Evolutionary conservation across 2,329 filamentous ascomycete species (phyloP).

Genomic region (Cladosporium sp.): DNA sequence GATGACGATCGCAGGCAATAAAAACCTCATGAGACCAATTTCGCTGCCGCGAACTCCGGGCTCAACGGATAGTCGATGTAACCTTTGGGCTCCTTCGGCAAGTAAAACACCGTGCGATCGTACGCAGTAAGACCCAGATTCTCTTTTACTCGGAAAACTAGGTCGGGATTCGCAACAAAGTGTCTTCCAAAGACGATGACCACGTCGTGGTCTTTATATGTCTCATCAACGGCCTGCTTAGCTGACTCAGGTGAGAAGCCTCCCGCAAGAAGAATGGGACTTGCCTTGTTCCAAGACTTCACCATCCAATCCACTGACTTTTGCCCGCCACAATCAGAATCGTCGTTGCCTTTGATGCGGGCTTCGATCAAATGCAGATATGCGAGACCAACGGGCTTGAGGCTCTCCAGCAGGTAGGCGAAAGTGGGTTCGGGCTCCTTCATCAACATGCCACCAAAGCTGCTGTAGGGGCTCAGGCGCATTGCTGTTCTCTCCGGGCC

Average conservation of each 20-base stretch:
- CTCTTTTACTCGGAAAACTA: conserved; percentile 42
- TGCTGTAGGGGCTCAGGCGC: conserved; percentile 56
- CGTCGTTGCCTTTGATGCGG: conserved; percentile 40
- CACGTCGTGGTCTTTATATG: conserved; percentile 39
- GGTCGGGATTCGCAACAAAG: conserved; percentile 47
- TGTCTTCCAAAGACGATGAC: conserved; percentile 45
- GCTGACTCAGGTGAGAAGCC: conserved; percentile 38
- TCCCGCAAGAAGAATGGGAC: conserved; percentile 48
- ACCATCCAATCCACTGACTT: conserved; percentile 41
- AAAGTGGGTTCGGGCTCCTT: conserved; percentile 58
- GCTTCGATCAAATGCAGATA: conserved; percentile 58
- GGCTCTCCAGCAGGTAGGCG: conserved; percentile 46
- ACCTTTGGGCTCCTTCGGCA: conserved; percentile 32
- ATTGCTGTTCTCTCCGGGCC: conserved; percentile 45
- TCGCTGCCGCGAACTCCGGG: conserved; percentile 14
- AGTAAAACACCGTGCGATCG: conserved; percentile 43
- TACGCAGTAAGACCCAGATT: conserved; percentile 39
- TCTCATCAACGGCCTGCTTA: conserved; percentile 26
- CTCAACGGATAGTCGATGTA: conserved; percentile 39
- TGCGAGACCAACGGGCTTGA: conserved; percentile 48
- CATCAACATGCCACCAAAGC: conserved; percentile 60
- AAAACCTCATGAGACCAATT: neutral
- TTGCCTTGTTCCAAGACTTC: conserved; percentile 39
- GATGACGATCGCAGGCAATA: too few relatives aligned
- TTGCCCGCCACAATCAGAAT: conserved; percentile 34